phyloP scores from a whole-genome alignment of 1,139 yeast genomes.

The Spathaspora sp. region DNA sequence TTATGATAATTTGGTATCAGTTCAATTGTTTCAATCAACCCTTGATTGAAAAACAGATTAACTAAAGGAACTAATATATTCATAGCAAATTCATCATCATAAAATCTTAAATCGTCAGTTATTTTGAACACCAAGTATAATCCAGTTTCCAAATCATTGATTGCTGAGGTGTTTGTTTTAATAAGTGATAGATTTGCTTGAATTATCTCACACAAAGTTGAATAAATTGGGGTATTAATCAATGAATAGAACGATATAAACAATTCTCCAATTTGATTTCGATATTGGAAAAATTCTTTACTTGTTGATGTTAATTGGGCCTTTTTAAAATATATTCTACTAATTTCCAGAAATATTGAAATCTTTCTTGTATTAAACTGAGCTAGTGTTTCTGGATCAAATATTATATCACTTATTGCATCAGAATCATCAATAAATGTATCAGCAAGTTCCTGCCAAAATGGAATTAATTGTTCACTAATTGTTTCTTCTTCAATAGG shows the following conservation, averaged over 20 bases:
- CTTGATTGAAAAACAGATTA: constrained; percentile 23
- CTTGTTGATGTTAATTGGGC: constrained; percentile 31
- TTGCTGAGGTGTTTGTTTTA: background rate
- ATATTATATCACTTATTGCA: constrained; percentile 29
- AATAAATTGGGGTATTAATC: constrained; percentile 56
- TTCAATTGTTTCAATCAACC: constrained; percentile 24
- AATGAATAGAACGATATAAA: constrained; percentile 69
- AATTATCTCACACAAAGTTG: constrained; percentile 47
- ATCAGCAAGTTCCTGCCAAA: constrained; percentile 80
- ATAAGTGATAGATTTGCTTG: constrained; percentile 18
- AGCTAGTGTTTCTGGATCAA: constrained; percentile 14
- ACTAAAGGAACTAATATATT: constrained; percentile 26
- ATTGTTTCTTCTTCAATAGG: constrained; percentile 69
- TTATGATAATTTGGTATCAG: constrained; percentile 11
- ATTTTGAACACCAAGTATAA: constrained; percentile 60
- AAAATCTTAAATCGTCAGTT: constrained; percentile 48
- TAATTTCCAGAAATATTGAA: constrained; percentile 42
- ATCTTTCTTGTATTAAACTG: constrained; percentile 30
- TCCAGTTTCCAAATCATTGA: constrained; percentile 62
- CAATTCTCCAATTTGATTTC: constrained; percentile 74
- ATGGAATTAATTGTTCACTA: constrained; percentile 66
- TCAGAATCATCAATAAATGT: constrained; percentile 57
- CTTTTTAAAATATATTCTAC: constrained; percentile 64
- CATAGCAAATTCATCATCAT: constrained; percentile 26
- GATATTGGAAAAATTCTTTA: constrained; percentile 60